Evolutionary conservation across 495 filamentous ascomycete genomes (phyloP).

Genomic region (Xylaria bambusicola): DNA sequence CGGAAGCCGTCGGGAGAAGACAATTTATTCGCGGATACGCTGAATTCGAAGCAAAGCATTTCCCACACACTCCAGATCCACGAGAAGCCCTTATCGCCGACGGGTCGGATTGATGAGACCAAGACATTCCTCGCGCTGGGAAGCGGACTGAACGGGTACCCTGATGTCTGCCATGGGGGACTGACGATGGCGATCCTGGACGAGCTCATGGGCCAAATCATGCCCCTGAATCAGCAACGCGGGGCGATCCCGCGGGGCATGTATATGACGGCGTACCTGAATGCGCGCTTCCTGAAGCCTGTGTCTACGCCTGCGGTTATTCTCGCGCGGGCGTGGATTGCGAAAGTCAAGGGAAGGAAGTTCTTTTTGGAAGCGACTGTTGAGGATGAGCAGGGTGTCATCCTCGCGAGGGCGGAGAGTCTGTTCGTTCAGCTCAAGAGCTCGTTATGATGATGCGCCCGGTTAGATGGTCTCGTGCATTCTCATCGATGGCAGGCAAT

Average conservation of each 20-base stretch:
- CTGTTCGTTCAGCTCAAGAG: constrained; percentile 45
- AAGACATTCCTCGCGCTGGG: constrained; percentile 53
- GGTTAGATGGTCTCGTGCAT: neutral
- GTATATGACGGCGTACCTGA: constrained; percentile 60
- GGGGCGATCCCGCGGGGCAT: constrained; percentile 24
- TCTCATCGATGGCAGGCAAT: too few relatives aligned
- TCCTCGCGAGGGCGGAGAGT: constrained; percentile 48
- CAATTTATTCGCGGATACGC: constrained; percentile 55
- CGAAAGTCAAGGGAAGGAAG: constrained; percentile 49
- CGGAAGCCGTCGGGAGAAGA: constrained; percentile 52
- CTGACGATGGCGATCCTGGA: constrained; percentile 58
- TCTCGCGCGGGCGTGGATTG: constrained; percentile 47
- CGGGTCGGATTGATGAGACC: constrained; percentile 43
- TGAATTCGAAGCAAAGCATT: constrained; percentile 56
- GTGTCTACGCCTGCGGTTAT: constrained; percentile 56
- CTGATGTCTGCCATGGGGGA: constrained; percentile 62
- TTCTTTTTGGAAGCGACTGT: constrained; percentile 46
- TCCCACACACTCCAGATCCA: constrained; percentile 50
- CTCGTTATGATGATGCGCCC: neutral
- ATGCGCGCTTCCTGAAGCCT: constrained; percentile 56
- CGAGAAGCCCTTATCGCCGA: constrained; percentile 29
- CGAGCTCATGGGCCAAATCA: constrained; percentile 55
- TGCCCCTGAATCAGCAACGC: constrained; percentile 46
- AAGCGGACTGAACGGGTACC: constrained; percentile 58
- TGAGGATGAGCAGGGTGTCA: constrained; percentile 38